Evolutionary conservation across 805 yeast species (phyloP), one percentile per base, ranked within the genome.

Genomic region (Yamadazyma sp.): DNA sequence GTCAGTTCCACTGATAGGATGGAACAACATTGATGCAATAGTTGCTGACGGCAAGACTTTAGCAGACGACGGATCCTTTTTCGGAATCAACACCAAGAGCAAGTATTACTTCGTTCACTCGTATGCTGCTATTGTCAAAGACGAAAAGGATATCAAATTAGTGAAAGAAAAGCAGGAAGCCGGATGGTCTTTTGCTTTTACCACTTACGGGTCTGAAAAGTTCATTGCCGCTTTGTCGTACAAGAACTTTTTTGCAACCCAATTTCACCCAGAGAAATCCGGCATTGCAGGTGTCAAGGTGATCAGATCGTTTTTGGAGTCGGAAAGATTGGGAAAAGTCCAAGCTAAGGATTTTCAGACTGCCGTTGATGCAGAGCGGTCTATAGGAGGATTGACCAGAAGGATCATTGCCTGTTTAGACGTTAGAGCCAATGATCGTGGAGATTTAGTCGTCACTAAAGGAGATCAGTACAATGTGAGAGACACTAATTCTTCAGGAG

Each of bases 401-500:
- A 80, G 99, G 62, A 78, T 95, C 15, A 89, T 93, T 63, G 99
- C 99, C 0, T 93, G 99, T 60, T 64, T 93, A 29, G 99, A 93
- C 57, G 99, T 93, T n/a, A 79, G 99, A 52, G 73, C 95, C 5
- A 93, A 93, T 57, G 99, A 93, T 54, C 70, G 70, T 25, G 99
- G 99, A 21, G 99, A 93, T 57, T 73, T 93, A 49, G 99, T 93
- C 1, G 99, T 93, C 18, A 93, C 99, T 0, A 93, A 93, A 62
- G 99, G 99, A 40, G 99, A 93, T 55, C 99, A 93, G 60, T 93
- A 93, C 58, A 96, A 93, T 61, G 99, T 93, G 2, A 78, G 99
- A 48, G 97, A 90, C 54, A 35, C 56, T 2, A 56, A 61, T 4
- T 54, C 48, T 14, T 44, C 40, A 6, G 50, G 47, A 4, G 77